These are phyloP conservation scores for Gastrodia elata DNA, from an alignment of 106 monocot genomes.

Conservation along the genomic window DNA sequence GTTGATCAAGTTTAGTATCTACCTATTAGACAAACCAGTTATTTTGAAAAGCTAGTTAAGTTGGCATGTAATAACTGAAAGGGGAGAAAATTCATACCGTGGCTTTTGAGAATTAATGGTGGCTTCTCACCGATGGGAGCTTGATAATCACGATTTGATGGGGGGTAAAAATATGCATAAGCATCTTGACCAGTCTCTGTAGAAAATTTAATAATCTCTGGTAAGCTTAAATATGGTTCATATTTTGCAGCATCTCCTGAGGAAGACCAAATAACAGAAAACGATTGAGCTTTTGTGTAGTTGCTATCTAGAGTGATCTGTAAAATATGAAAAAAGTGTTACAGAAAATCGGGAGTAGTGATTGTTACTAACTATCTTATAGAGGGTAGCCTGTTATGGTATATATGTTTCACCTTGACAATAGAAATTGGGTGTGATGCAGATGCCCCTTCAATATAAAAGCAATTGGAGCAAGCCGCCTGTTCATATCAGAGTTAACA, in stretches of 20 bases:
- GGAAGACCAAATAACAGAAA: constrained; percentile 63
- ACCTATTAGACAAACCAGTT: too few relatives aligned
- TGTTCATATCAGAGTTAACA: constrained; percentile 11
- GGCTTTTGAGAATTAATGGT: constrained; percentile 74
- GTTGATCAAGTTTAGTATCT: too few relatives aligned
- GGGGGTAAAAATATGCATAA: constrained; percentile 87
- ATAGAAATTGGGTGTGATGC: constrained; percentile 62
- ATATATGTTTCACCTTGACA: constrained; percentile 47
- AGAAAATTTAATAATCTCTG: constrained; percentile 79
- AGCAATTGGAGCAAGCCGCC: constrained; percentile 44
- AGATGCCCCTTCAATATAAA: constrained; percentile 82
- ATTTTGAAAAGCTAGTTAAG: too few relatives aligned
- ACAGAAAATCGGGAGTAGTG: not conserved
- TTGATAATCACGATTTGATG: constrained; percentile 55
- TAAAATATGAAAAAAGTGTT: constrained; percentile 8
- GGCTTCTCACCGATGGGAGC: constrained; percentile 60
- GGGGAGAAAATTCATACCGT: constrained; percentile 42
- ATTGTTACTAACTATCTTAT: not conserved
- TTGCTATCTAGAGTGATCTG: constrained; percentile 59
- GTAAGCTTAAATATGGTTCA: constrained; percentile 55
- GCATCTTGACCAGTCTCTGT: constrained; percentile 69
- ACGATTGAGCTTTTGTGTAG: constrained; percentile 21
- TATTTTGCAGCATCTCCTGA: constrained; percentile 44
- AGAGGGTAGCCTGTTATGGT: not conserved
- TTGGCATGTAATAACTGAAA: not conserved